Evolutionary conservation across 108 stramenopile species (phyloP).

Genomic region (Discostella stelligeroides): DNA sequence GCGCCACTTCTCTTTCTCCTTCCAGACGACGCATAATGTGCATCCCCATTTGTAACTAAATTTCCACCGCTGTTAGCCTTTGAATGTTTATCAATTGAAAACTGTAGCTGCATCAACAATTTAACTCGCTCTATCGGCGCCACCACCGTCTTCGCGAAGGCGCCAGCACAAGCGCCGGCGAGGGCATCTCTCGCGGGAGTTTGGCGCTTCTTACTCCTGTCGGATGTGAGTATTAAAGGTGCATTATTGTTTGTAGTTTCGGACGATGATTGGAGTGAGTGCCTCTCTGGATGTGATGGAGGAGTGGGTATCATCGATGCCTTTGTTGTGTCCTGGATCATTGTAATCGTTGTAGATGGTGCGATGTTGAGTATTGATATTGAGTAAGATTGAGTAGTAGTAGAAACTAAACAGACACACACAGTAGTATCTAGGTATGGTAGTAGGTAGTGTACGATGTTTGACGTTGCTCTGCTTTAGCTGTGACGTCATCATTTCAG

Average conservation of each 20-base stretch:
- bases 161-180: slow-evolving; percentile 83
- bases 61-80: neutral
- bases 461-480: too few relatives aligned
- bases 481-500: too few relatives aligned
- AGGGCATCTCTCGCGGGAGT: slow-evolving; percentile 61
- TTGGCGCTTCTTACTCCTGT: slow-evolving; percentile 25
- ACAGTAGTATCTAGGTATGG: too few relatives aligned
- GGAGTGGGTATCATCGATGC: neutral
- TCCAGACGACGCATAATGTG: slow-evolving; percentile 1
- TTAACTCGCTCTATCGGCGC: slow-evolving; percentile 99
- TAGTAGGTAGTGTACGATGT: too few relatives aligned
- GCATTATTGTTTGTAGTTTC: neutral
- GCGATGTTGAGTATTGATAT: too few relatives aligned
- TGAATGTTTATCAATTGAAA: slow-evolving; percentile 34
- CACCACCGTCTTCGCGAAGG: slow-evolving; percentile 83
- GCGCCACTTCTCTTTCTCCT: slow-evolving; percentile 27
- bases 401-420: too few relatives aligned
- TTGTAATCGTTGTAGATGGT: too few relatives aligned
- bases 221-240: slow-evolving; percentile 2
- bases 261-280: slow-evolving; percentile 7
- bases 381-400: too few relatives aligned
- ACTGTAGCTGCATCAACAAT: slow-evolving; percentile 90
- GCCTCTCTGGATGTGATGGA: neutral
- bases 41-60: neutral
- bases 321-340: neutral